These are phyloP conservation scores for Hebeloma cylindrosporum DNA, from an alignment of 768 basidiomycete genomes.

Conservation along the genomic window DNA sequence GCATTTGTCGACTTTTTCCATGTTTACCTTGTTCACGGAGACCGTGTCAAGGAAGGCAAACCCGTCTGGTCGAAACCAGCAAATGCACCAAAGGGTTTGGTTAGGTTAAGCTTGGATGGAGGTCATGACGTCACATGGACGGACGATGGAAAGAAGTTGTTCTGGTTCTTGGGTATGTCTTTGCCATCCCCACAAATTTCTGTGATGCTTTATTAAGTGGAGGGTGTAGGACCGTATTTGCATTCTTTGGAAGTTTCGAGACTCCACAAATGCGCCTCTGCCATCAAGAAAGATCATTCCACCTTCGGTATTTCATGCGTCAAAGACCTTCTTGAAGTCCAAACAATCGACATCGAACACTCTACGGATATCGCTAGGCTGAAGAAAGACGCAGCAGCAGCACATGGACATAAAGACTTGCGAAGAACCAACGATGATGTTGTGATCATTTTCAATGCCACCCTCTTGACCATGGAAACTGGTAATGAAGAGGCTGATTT, in stretches of 20 bases:
- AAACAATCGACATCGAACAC: slow-evolving; percentile 60
- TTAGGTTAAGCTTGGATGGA: slow-evolving; percentile 68
- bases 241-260: slow-evolving; percentile 61
- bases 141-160: slow-evolving; percentile 60
- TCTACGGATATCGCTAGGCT: slow-evolving; percentile 61
- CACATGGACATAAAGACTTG: slow-evolving; percentile 20
- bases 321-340: slow-evolving; percentile 52
- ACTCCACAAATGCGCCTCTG: slow-evolving; percentile 46
- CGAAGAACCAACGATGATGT: slow-evolving; percentile 38
- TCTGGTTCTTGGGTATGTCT: slow-evolving; percentile 75
- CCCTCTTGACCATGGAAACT: slow-evolving; percentile 66
- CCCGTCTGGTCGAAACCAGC: slow-evolving; percentile 70
- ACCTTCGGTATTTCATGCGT: slow-evolving; percentile 67
- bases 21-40: slow-evolving; percentile 55
- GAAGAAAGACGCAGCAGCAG: slow-evolving; percentile 46
- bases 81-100: slow-evolving; percentile 60
- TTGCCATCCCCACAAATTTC: too few relatives aligned
- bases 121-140: slow-evolving; percentile 71
- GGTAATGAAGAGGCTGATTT: slow-evolving; percentile 50
- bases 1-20: slow-evolving; percentile 74
- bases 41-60: slow-evolving; percentile 37
- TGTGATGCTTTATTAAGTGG: too few relatives aligned
- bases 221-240: slow-evolving; percentile 64
- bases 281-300: slow-evolving; percentile 45
- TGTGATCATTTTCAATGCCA: slow-evolving; percentile 66